These are phyloP conservation scores for Helianthus annuus DNA, from an alignment of 129 eudicot species.

Conservation along the genomic window DNA sequence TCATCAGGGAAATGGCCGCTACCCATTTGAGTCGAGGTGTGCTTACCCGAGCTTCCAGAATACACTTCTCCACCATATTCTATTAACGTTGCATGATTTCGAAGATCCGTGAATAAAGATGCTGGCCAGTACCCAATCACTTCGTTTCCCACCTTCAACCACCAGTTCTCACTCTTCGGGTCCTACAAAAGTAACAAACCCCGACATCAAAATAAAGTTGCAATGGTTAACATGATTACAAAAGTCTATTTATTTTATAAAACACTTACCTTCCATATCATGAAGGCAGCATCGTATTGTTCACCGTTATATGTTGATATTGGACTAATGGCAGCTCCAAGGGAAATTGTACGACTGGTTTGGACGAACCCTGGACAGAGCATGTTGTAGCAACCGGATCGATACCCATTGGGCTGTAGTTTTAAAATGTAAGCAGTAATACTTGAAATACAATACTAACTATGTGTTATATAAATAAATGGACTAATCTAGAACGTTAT, in stretches of 20 bases:
- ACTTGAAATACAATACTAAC: background rate
- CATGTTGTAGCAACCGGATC: slow-evolving; percentile 84
- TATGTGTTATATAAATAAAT: too few species aligned
- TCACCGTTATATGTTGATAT: slow-evolving; percentile 60
- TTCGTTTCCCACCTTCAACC: slow-evolving; percentile 70
- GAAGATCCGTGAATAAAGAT: slow-evolving; percentile 57
- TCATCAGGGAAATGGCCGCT: slow-evolving; percentile 29
- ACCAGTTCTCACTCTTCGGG: slow-evolving; percentile 81
- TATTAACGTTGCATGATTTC: slow-evolving; percentile 55
- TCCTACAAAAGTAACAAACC: slow-evolving; percentile 38
- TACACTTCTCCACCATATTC: slow-evolving; percentile 85
- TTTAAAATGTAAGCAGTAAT: too few species aligned
- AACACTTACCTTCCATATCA: slow-evolving; percentile 74
- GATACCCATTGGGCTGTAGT: slow-evolving; percentile 75
- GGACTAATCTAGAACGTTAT: too few species aligned
- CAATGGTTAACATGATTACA: background rate
- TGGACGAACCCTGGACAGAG: slow-evolving; percentile 87
- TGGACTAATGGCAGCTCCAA: slow-evolving; percentile 80
- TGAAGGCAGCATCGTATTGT: slow-evolving; percentile 60
- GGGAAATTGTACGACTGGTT: slow-evolving; percentile 54
- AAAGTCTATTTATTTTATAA: background rate
- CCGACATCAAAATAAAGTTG: background rate
- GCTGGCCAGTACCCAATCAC: slow-evolving; percentile 90
- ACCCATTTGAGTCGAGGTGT: slow-evolving; percentile 33
- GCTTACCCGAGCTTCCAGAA: background rate